A percentile compares a stretch with the other conserved stretches of the same genome.
Conservation (phyloP, 805 yeast species). For the Kluyveromyces wickerhamii region DNA sequence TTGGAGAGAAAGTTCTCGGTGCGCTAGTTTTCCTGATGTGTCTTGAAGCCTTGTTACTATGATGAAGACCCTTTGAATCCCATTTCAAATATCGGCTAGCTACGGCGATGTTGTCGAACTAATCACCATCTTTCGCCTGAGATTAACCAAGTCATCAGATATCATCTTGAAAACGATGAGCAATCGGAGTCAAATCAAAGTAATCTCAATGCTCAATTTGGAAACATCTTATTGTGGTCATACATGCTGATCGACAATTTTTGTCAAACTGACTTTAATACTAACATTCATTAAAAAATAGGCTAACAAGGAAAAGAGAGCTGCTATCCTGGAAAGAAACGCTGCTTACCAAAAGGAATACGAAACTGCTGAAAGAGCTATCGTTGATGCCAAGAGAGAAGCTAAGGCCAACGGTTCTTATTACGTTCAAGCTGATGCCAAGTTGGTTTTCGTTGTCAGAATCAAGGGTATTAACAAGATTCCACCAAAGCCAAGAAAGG, state of each 20-base stretch:
- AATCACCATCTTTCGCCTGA: constrained; percentile 76
- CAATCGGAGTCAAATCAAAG: too few species aligned
- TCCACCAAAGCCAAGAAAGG: constrained; percentile 99
- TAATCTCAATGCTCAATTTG: too few species aligned
- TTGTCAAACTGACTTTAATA: too few species aligned
- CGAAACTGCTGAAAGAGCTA: constrained; percentile 84
- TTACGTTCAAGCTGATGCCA: constrained; percentile 92
- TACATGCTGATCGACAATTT: too few species aligned
- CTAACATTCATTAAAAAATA: too few species aligned
- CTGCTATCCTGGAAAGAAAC: constrained; percentile 83
- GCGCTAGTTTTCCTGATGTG: too few species aligned
- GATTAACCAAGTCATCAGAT: constrained; percentile 34
- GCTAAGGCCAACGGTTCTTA: constrained; percentile 91
- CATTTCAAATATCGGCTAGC: constrained; percentile 52
- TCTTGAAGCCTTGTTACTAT: constrained; percentile 14
- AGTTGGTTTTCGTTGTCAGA: constrained; percentile 93
- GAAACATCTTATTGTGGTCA: too few species aligned
- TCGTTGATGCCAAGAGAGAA: constrained; percentile 80
- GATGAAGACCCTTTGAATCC: constrained; percentile 47
- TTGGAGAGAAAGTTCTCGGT: too few species aligned
- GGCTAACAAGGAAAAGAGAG: constrained; percentile 50
- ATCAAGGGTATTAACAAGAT: constrained; percentile 99
- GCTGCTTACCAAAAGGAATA: constrained; percentile 95
- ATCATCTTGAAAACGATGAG: too few species aligned
- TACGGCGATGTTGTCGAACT: constrained; percentile 58